Base-by-base conservation (phyloP, 1,139 yeast genomes). In the Pichia terricola region DNA sequence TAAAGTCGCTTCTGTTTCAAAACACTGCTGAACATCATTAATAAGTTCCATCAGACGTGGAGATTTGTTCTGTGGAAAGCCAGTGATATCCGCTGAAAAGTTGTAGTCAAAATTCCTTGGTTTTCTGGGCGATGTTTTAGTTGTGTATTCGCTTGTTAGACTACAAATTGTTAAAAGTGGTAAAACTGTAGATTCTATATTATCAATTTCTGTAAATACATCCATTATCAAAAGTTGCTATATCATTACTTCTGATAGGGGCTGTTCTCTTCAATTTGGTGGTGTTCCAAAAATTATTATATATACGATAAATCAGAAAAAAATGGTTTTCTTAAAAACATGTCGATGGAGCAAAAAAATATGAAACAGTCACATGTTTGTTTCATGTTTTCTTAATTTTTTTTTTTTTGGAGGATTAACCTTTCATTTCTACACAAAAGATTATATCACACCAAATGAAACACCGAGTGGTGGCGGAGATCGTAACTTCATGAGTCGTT, bases 1-100 rank as follows among this genome's bases (percentile, higher is more conserved):
- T 5, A 50, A 39, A 4, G 34, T 35, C 8, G 49, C 46, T 25
- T 50, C 53, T 5, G 25, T 27, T 16, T 41, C 38, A 33, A 50
- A 48, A 10, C 35, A 35, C 11, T 44, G 39, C 39, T 48, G 51
- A 27, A 48, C 44, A 2, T 38, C 40, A 25, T 39, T 10, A 9
- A 50, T 35, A 1, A 50, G 30, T 10, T 39, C 25, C 4, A 28
- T 3, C 6, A 47, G 32, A 30, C 40, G 42, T 11, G 41, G 39
- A n/a, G 43, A 27, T 11, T 35, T 36, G 2, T 3, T 4, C 7
- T 22, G n/a, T 5, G 48, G 46, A 8, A 45, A 7, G 25, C 39
- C 45, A 2, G 9, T n/a, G 26, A 16, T 16, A 16, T 32, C 28
- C 3, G 31, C 35, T 7, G 6, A 3, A 1, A 37, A 3, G 10